Evolutionary conservation across 768 basidiomycete species (phyloP).

Genomic region (Lactarius sanguifluus): DNA sequence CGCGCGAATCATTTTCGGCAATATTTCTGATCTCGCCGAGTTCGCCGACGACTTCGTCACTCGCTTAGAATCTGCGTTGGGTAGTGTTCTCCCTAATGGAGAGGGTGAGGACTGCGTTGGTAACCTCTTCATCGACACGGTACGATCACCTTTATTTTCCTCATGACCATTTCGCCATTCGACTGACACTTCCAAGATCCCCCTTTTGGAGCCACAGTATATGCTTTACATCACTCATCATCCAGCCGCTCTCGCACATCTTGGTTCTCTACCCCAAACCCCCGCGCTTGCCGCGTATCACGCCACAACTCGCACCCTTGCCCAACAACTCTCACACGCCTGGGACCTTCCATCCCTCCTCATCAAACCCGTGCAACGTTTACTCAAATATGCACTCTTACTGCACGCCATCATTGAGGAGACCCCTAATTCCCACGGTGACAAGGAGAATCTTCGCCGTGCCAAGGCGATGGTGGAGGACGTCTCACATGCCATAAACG

Average conservation of each 20-base stretch:
- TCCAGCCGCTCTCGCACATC: constrained; percentile 68
- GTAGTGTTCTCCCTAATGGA: constrained; percentile 60
- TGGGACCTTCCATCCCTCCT: constrained; percentile 94
- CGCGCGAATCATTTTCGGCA: constrained; percentile 69
- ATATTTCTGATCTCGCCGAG: constrained; percentile 70
- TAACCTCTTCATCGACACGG: constrained; percentile 64
- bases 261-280: constrained; percentile 50
- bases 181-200: constrained; percentile 47
- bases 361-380: constrained; percentile 95
- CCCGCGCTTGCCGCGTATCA: constrained; percentile 67
- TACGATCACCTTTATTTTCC: constrained; percentile 37
- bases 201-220: constrained; percentile 69
- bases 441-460: constrained; percentile 54
- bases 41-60: constrained; percentile 69
- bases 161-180: constrained; percentile 11
- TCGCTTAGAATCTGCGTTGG: constrained; percentile 64
- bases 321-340: constrained; percentile 74
- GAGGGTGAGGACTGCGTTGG: constrained; percentile 70
- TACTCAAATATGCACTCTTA: constrained; percentile 91
- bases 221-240: constrained; percentile 82
- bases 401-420: constrained; percentile 73
- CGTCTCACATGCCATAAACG: constrained; percentile 75
- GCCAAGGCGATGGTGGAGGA: constrained; percentile 66
- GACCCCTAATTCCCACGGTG: constrained; percentile 66
- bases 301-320: constrained; percentile 60